phyloP scores from a whole-genome alignment of 306 rosid species.

The Vigna radiata region DNA sequence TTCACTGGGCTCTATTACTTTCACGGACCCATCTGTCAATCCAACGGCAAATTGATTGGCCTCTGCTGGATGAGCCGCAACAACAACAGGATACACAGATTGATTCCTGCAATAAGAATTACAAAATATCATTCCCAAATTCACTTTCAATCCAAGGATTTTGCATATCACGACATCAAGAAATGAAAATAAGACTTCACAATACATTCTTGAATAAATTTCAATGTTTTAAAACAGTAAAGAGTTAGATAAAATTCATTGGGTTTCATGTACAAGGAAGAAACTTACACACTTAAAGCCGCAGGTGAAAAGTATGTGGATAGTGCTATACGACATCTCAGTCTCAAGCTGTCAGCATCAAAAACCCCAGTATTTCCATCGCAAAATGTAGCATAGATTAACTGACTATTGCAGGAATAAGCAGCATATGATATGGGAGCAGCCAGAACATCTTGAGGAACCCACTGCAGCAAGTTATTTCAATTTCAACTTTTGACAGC shows the following conservation, averaged over 20 bases:
- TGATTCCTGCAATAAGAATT: constrained; percentile 55
- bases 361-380: constrained; percentile 82
- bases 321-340: constrained; percentile 73
- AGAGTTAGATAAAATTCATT: neutral
- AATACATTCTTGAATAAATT: neutral
- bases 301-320: constrained; percentile 57
- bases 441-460: constrained; percentile 70
- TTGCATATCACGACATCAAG: neutral
- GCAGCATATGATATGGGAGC: constrained; percentile 72
- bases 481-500: neutral
- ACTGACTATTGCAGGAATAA: constrained; percentile 73
- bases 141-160: neutral
- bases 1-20: constrained; percentile 74
- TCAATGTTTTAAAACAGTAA: neutral
- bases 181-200: constrained; percentile 11
- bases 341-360: constrained; percentile 69
- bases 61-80: constrained; percentile 73
- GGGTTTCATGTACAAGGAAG: neutral
- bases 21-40: constrained; percentile 71
- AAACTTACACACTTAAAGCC: constrained; percentile 62
- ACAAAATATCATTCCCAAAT: neutral
- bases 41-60: constrained; percentile 73
- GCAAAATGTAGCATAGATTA: constrained; percentile 63
- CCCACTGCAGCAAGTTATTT: constrained; percentile 66
- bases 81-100: constrained; percentile 61